Conservation (phyloP, 2,329 filamentous ascomycete genomes). For the Aspergillus clavatus region DNA sequence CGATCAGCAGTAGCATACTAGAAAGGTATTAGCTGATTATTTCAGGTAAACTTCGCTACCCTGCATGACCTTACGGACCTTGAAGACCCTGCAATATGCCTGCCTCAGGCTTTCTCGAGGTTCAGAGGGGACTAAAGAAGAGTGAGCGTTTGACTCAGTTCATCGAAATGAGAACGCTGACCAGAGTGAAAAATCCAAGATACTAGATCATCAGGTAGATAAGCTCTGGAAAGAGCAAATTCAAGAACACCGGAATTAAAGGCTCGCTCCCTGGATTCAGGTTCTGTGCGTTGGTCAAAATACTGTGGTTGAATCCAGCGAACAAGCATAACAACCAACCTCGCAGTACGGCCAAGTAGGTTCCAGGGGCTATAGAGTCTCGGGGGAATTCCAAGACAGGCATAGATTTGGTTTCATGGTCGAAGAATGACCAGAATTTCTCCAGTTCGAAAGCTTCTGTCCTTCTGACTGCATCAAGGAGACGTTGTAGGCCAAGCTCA, state of each 20-base stretch:
- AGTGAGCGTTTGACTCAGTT: constrained; percentile 2
- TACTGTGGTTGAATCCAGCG: not conserved
- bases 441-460: constrained; percentile 55
- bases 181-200: constrained; percentile 54
- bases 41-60: not conserved
- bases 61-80: constrained; percentile 36
- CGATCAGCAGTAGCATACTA: constrained; percentile 27
- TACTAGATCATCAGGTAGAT: constrained; percentile 60
- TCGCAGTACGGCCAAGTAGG: constrained; percentile 30
- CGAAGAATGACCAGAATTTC: constrained; percentile 57
- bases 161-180: constrained; percentile 14
- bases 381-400: constrained; percentile 32
- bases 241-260: constrained; percentile 60
- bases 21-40: constrained; percentile 4
- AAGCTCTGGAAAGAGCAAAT: constrained; percentile 45
- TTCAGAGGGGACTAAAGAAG: constrained; percentile 47
- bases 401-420: constrained; percentile 20
- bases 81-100: constrained; percentile 56
- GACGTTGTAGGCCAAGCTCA: constrained; percentile 41
- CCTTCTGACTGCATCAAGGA: constrained; percentile 55
- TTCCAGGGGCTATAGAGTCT: constrained; percentile 25
- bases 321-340: constrained; percentile 20
- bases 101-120: constrained; percentile 51
- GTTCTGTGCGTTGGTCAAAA: constrained; percentile 33
- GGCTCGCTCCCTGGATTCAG: constrained; percentile 51